Evolutionary conservation across 495 filamentous ascomycete genomes (phyloP).

Genomic region (Sporormia fimetaria): DNA sequence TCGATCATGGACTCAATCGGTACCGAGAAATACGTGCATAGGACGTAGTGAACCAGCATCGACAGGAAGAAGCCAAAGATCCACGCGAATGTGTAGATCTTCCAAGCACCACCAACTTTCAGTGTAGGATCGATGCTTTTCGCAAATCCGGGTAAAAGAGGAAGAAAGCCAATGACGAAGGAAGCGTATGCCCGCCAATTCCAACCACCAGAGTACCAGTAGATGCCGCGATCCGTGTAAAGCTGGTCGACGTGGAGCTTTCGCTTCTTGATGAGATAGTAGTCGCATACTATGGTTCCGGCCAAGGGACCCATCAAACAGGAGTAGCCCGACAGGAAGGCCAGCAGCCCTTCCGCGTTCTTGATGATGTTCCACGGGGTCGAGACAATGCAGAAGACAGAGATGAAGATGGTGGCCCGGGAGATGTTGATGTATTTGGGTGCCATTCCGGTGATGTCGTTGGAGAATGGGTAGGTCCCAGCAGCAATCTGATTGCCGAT

Average conservation of each 20-base stretch:
- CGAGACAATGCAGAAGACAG: constrained; percentile 35
- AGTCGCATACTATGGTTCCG: constrained; percentile 39
- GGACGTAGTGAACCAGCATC: constrained; percentile 31
- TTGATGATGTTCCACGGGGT: constrained; percentile 44
- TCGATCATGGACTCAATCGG: constrained; percentile 30
- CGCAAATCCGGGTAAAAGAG: constrained; percentile 36
- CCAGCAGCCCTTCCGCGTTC: constrained; percentile 35
- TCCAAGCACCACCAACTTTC: constrained; percentile 35
- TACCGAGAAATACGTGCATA: constrained; percentile 33
- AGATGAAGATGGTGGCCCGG: constrained; percentile 32
- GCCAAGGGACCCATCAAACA: constrained; percentile 40
- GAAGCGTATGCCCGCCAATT: constrained; percentile 35
- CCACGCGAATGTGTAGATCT: constrained; percentile 35
- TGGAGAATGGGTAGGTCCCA: constrained; percentile 34
- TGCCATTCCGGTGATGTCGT: constrained; percentile 34
- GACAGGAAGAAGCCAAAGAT: constrained; percentile 32
- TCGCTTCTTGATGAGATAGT: constrained; percentile 33
- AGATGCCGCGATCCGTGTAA: constrained; percentile 34
- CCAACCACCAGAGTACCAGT: constrained; percentile 36
- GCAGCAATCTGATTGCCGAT: constrained; percentile 36
- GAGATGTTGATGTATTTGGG: constrained; percentile 37
- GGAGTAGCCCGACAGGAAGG: constrained; percentile 39
- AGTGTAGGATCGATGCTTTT: constrained; percentile 27
- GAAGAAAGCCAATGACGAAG: constrained; percentile 35
- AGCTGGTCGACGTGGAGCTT: constrained; percentile 33